A percentile compares a stretch with the other conserved stretches of the same genome.
These are phyloP conservation scores for Rhodotorula sp. DNA, from an alignment of 1,284 basidiomycete species.

Conservation along the genomic window DNA sequence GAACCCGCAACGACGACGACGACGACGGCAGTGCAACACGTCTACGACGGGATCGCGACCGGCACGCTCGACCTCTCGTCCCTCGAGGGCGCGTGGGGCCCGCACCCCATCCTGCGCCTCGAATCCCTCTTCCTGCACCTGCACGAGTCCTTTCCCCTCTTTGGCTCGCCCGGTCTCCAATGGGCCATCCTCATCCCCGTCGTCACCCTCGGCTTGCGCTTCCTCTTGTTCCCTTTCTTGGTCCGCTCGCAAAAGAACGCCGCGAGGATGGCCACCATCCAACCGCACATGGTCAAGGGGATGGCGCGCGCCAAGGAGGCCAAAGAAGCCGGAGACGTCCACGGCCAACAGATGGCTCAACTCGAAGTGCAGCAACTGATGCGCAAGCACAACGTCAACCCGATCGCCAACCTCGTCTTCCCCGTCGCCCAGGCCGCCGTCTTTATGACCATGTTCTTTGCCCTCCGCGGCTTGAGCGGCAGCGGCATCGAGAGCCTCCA, in stretches of 20 bases:
- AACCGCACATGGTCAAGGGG: constrained; percentile 60
- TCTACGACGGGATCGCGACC: constrained; percentile 33
- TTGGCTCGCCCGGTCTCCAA: constrained; percentile 42
- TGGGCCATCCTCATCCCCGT: constrained; percentile 60
- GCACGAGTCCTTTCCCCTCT: constrained; percentile 39
- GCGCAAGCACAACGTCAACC: constrained; percentile 66
- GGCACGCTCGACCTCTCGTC: constrained; percentile 37
- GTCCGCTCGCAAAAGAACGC: constrained; percentile 66
- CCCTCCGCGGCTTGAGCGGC: constrained; percentile 67
- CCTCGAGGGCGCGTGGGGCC: constrained; percentile 36
- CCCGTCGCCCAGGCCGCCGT: constrained; percentile 74
- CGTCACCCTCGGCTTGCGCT: constrained; percentile 67
- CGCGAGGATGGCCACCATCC: constrained; percentile 66
- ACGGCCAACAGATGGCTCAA: constrained; percentile 59
- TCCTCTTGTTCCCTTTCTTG: constrained; percentile 67
- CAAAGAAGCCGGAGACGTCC: constrained; percentile 56
- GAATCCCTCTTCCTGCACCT: constrained; percentile 41
- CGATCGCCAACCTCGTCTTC: constrained; percentile 60
- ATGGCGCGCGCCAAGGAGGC: constrained; percentile 58
- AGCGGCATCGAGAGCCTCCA: constrained; percentile 70
- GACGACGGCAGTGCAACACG: not conserved
- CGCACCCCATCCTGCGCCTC: constrained; percentile 41
- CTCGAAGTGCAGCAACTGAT: constrained; percentile 65
- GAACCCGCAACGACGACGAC: not conserved
- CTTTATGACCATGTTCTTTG: constrained; percentile 83